Evolutionary conservation across 306 rosid species (phyloP), one percentile per base, ranked within the genome.

Genomic region (Quercus robur): DNA sequence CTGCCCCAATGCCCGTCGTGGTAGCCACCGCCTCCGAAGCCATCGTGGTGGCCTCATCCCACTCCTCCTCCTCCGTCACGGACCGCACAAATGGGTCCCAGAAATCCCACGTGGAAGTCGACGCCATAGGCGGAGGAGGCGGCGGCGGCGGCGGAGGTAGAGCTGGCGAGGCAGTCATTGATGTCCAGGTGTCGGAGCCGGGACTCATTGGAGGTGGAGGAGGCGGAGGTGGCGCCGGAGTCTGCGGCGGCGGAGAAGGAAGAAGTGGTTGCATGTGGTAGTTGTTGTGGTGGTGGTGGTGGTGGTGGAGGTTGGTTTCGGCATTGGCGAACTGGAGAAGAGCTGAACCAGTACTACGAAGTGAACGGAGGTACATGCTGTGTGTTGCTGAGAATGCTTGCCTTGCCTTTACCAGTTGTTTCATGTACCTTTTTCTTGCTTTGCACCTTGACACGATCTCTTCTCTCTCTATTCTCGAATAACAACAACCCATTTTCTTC

Each of bases 31-130:
- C 85, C 64, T 91, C 95, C 46, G 93, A 88, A 4, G 91, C 87
- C 3, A 86, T 84, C 20, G 97, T 90, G 1, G 94, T 81, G 7
- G 87, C 87, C 3, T 80, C 89, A 25, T 90, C 98, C 98, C 94
- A 90, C 78, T 89, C 96, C 76, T 95, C 99, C 90, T 91, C 99
- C 90, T 91, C 98, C 0, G 93, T 87, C 41, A 71, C 90, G 11
- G 90, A 76, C 85, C 91, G 90, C 87, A 87, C 83, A 90, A 95
- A 93, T 12, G 99, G 99, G 86, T 93, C 98, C 99, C 99, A 95
- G 88, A 93, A 95, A 74, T 95, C 98, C 98, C 99, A 95, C 0
- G 87, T 59, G 56, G 97, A 91, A 2, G 94, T 86, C 2, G 87
- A 62, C 58, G 79, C 80, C 62, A 92, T 89, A 2, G 93, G 92